Conservation (phyloP, 2,329 filamentous ascomycete species). For the Dothideomycetes sp. region DNA sequence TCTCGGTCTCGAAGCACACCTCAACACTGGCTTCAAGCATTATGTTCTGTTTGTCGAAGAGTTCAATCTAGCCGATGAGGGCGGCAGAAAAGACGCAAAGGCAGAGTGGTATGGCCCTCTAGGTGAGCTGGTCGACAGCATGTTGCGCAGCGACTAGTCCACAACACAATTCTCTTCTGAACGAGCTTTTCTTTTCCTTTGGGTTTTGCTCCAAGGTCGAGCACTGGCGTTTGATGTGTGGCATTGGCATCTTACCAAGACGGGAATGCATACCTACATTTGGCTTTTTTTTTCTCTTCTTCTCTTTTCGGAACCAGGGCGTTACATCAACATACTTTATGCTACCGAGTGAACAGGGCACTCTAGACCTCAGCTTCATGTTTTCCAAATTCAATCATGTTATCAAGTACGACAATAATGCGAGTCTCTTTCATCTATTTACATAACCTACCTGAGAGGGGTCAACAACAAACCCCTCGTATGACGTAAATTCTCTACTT, state of each 20-base stretch:
- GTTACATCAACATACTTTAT: no score
- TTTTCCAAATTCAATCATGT: not conserved
- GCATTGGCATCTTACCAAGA: no score
- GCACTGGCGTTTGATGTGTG: no score
- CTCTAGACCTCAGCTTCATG: not conserved
- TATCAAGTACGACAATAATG: not conserved
- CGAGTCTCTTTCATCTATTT: no score
- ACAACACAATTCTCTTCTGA: conserved; percentile 14
- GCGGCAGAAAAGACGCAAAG: conserved; percentile 26
- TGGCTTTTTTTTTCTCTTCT: no score
- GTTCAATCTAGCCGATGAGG: conserved; percentile 77
- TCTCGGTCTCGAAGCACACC: conserved; percentile 87
- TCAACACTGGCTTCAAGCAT: conserved; percentile 99
- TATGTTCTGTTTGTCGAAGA: conserved; percentile 98
- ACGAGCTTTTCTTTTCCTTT: not conserved
- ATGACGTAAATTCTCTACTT: not conserved
- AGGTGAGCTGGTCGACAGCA: conserved; percentile 93
- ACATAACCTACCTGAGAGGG: no score
- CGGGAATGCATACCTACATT: no score
- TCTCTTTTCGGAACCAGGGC: no score
- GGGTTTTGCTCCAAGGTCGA: not conserved
- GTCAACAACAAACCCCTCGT: not conserved
- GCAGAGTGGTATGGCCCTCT: conserved; percentile 92
- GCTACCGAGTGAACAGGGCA: not conserved
- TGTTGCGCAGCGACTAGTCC: conserved; percentile 76